Base-by-base conservation (phyloP, 768 basidiomycete species). In the Termitomyces sp. region DNA sequence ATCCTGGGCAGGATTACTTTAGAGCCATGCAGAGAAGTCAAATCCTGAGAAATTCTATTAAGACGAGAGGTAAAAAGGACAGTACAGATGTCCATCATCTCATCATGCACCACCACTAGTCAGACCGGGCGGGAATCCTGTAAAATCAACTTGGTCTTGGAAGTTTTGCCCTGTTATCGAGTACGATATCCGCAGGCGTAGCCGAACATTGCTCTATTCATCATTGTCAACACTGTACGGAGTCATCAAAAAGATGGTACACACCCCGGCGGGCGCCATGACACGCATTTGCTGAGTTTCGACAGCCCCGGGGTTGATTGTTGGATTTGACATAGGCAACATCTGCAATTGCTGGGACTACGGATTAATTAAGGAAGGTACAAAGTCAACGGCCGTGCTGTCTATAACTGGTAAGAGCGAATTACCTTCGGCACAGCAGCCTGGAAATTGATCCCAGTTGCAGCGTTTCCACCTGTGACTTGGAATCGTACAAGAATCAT, bases 241-340 rank as follows among this genome's bases (percentile, higher is more conserved):
- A 42, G 18, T 40, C 26, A 18, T n/a, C n/a, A 27, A 14, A 34
- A 27, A 53, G 39, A 50, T 53, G 39, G 24, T 16, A 82, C 92
- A 72, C 67, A 95, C 95, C 36, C 95, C 95, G 8, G 81, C 80
- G 3, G 93, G 94, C 12, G 94, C 93, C 30, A 91, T 79, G 39
- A 99, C 86, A 10, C 94, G 84, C 91, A 99, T 89, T 69, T 96
- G 93, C 69, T 98, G 97, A 10, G 95, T 96, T 71, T 98, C 96
- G 16, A 84, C 82, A 9, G 85, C 75, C 1, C 94, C 93, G 0
- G 92, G 87, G 34, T 73, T 75, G 43, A 99, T 80, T 53, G 84
- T 88, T 12, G 88, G 79, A 71, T 88, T 94, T 5, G 94, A 94
- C 90, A 98, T 98, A 6, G 96, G 93, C 57, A 94, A 79, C 96